Evolutionary conservation across 768 basidiomycete genomes (phyloP).

Genomic region (Collybia sordida): DNA sequence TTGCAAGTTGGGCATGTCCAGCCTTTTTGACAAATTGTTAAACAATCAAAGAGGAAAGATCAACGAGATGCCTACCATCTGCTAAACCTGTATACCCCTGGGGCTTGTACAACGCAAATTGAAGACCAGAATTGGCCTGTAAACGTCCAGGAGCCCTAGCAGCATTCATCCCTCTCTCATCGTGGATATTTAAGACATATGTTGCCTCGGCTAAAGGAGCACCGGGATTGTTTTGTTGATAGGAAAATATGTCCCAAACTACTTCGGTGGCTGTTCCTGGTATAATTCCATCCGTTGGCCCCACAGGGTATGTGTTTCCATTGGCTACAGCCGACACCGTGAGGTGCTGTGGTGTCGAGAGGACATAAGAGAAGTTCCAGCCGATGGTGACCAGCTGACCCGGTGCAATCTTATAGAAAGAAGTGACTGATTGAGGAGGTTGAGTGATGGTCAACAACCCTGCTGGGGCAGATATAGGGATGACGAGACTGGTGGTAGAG

Average conservation of each 20-base stretch:
- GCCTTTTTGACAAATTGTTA: slow-evolving; percentile 30
- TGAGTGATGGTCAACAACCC: slow-evolving; percentile 75
- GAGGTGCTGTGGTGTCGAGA: slow-evolving; percentile 68
- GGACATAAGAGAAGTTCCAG: slow-evolving; percentile 83
- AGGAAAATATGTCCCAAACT: slow-evolving; percentile 80
- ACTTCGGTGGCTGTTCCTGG: slow-evolving; percentile 69
- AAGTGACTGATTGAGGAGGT: slow-evolving; percentile 78
- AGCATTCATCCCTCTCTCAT: slow-evolving; percentile 72
- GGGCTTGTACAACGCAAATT: slow-evolving; percentile 86
- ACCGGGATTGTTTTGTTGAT: slow-evolving; percentile 59
- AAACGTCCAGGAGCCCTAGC: slow-evolving; percentile 62
- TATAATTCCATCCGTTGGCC: slow-evolving; percentile 71
- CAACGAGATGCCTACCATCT: slow-evolving; percentile 37
- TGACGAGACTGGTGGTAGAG: slow-evolving; percentile 19
- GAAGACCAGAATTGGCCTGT: slow-evolving; percentile 62
- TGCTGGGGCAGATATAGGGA: slow-evolving; percentile 54
- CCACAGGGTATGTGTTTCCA: slow-evolving; percentile 88
- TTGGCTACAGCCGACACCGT: slow-evolving; percentile 86
- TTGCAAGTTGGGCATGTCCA: slow-evolving; percentile 57
- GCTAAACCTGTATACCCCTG: slow-evolving; percentile 65
- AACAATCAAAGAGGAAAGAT: background rate
- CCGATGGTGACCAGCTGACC: slow-evolving; percentile 79
- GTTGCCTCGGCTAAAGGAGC: slow-evolving; percentile 72
- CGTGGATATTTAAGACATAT: slow-evolving; percentile 81
- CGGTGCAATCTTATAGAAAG: slow-evolving; percentile 86